A percentile compares a stretch with the other conserved stretches of the same genome.
These are phyloP conservation scores for Cairneyella variabilis DNA, from an alignment of 495 filamentous ascomycete genomes.

Conservation along the genomic window DNA sequence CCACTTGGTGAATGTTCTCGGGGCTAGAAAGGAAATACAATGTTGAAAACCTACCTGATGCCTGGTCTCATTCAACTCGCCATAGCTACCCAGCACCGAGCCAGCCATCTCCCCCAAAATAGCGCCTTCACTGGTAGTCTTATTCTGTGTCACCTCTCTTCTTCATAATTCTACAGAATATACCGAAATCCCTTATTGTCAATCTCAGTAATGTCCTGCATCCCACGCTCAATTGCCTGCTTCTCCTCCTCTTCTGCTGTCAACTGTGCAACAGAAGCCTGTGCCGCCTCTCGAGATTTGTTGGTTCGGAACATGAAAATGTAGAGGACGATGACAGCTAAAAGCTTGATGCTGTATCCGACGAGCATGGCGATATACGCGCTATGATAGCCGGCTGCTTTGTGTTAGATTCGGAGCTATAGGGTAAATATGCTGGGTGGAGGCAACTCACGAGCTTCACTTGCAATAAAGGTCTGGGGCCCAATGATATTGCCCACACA, in stretches of 20 bases:
- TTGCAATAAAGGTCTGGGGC: constrained; percentile 19
- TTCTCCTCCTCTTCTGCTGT: constrained; percentile 30
- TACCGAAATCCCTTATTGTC: constrained; percentile 23
- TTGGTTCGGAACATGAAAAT: constrained; percentile 57
- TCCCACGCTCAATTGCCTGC: constrained; percentile 62
- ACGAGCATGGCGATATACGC: constrained; percentile 23
- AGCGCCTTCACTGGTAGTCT: too few relatives aligned
- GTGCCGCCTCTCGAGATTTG: constrained; percentile 39
- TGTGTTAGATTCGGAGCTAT: background rate
- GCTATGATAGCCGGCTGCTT: constrained; percentile 35
- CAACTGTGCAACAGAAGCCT: constrained; percentile 46
- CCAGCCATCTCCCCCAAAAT: too few relatives aligned
- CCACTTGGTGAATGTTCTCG: too few relatives aligned
- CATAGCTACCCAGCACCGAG: too few relatives aligned
- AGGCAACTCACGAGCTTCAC: constrained; percentile 42
- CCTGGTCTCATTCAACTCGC: too few relatives aligned
- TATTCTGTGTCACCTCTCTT: too few relatives aligned
- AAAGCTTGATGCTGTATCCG: constrained; percentile 42
- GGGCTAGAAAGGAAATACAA: too few relatives aligned
- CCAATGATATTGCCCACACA: constrained; percentile 25
- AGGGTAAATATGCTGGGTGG: constrained; percentile 36
- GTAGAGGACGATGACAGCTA: constrained; percentile 56
- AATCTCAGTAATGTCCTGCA: constrained; percentile 32
- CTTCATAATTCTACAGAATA: too few relatives aligned
- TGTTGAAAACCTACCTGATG: too few relatives aligned